Evolutionary conservation across 768 basidiomycete genomes (phyloP), one percentile per base, ranked within the genome.

Genomic region (Sarcomyxa edulis): DNA sequence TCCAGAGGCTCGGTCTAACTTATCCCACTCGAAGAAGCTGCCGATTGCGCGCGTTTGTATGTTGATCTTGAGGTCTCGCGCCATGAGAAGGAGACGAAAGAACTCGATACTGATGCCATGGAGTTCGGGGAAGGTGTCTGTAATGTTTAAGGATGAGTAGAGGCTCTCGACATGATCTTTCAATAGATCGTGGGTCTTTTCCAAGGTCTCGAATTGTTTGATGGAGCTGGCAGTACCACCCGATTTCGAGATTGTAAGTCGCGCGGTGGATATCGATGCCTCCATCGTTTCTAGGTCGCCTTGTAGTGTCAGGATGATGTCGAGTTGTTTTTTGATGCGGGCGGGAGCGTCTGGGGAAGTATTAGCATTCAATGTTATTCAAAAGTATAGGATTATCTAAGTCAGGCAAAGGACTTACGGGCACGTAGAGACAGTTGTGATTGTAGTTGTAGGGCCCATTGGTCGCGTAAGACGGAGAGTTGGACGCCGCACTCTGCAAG

Each of bases 1-100:
- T 2, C 59, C 48, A 6, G 56, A 53, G 1, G 65, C 61, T 22
- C 54, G 56, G 35, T 65, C 57, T 2, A 64, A 46, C 11, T 46
- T 50, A n/a, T 68, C 62, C 58, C 59, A 62, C 29, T 66, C 62
- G 19, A 61, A 61, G 30, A 68, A 65, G 12, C 53, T 54, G 1
- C 54, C 52, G 8, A 65, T 52, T 1, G 57, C 59, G 9, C 49
- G 44, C 38, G 60, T 61, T 7, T 56, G 43, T 4, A 68, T 62
- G 37, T 60, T 65, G 18, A 65, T 62, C 40, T 69, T 71, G 21
- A 66, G 49, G 42, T 68, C 62, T 1, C 54, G 49, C 3, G 56
- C 60, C 37, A 64, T 48, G 1, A 69, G 39, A 0, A 70, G 54
- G 0, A 46, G 52, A 2, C 42, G 44, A 3, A 65, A 47, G 37